A percentile compares a stretch with the other conserved stretches of the same genome.
Conservation (phyloP, 2,329 filamentous ascomycete species). For the Neofusicoccum kwambonambiense region DNA sequence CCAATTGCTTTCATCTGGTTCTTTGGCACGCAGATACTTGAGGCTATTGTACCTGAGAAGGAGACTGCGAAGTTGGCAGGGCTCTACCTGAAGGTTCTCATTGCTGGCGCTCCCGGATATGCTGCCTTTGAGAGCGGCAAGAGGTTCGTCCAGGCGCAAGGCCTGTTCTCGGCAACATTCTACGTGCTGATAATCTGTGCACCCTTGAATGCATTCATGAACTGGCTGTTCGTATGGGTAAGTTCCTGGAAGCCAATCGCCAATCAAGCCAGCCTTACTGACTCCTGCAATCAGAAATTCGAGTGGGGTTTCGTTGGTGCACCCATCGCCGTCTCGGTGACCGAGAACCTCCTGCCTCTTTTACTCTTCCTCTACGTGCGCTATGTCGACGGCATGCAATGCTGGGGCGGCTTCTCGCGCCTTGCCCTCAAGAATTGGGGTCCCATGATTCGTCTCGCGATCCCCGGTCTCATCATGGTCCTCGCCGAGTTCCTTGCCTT, state of each 20-base stretch:
- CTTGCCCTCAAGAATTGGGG: conserved; percentile 72
- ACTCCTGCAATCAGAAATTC: conserved; percentile 23
- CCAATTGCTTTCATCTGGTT: conserved; percentile 73
- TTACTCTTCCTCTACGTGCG: conserved; percentile 70
- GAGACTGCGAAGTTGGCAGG: conserved; percentile 71
- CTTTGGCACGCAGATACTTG: conserved; percentile 63
- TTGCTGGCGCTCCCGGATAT: conserved; percentile 72
- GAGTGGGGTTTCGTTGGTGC: conserved; percentile 67
- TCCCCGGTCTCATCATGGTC: conserved; percentile 91
- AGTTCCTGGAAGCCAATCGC: conserved; percentile 19
- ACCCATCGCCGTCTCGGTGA: conserved; percentile 73
- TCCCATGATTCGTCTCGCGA: conserved; percentile 81
- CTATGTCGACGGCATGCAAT: conserved; percentile 69
- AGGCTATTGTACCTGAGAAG: conserved; percentile 65
- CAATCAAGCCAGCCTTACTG: background rate
- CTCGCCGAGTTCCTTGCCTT: conserved; percentile 58
- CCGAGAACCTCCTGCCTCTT: conserved; percentile 71
- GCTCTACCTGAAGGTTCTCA: conserved; percentile 68
- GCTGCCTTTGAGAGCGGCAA: conserved; percentile 77
- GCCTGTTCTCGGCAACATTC: conserved; percentile 77
- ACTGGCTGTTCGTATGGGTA: conserved; percentile 78
- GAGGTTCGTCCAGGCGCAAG: conserved; percentile 85
- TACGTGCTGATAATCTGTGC: conserved; percentile 82
- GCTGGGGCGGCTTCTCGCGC: conserved; percentile 74
- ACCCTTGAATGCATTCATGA: conserved; percentile 75